Evolutionary conservation across 345 rosid species (phyloP), one percentile per base, ranked within the genome.

Genomic region (Fremontodendron californicum): DNA sequence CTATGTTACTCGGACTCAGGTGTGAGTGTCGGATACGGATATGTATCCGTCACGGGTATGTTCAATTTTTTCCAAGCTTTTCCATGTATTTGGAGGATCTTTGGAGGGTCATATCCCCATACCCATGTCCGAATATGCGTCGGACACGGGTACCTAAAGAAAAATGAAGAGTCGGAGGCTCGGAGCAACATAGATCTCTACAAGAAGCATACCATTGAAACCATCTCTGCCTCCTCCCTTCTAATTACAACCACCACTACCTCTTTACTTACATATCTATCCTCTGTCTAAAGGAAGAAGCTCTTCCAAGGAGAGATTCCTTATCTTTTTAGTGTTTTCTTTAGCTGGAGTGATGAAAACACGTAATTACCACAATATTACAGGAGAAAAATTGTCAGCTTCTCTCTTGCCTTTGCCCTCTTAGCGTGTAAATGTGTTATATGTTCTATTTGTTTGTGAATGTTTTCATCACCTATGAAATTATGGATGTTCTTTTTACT

Each of bases 361-460:
- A 27, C n/a, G 5, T 13, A 15, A 25, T 23, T 69, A 27, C 71
- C 49, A 21, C 18, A 39, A 40, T 9, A 39, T 66, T 39, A 40
- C 48, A 1, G 45, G 46, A 40, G 31, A 40, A 65, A 66, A 61
- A 6, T 21, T 66, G 71, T 23, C 31, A 1, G 49, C 23, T 23
- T 21, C 19, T n/a, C 71, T 40, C 51, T 21, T 64, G 69, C 71
- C 72, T 64, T 64, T 64, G 3, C 69, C 49, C 52, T 13, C 52
- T 23, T 23, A 11, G 43, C n/a, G 25, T 9, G 23, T 63, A 13
- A 9, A 35, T 62, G n/a, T 31, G 3, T 62, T 62, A 1, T 43
- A 23, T 42, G 9, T 23, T 67, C 35, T 43, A 67, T 67, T 43
- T 43, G 10, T 43, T 43, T 67, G 35, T 43, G 51, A 23, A 42